Evolutionary conservation across 805 yeast genomes (phyloP).

Genomic region (Saturnispora zaruensis): DNA sequence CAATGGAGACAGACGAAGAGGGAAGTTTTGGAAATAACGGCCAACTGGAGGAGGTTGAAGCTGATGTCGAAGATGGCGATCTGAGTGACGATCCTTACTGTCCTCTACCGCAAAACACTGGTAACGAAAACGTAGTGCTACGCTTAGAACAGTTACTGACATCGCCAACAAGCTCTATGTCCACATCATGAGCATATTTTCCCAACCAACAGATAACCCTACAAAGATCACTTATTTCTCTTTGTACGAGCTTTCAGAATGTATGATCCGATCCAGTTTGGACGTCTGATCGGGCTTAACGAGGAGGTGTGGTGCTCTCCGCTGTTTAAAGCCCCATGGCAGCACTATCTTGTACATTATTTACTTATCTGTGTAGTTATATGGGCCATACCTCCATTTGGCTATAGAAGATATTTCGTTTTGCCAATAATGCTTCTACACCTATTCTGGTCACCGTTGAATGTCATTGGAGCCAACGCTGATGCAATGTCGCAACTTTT

Average conservation of each 20-base stretch:
- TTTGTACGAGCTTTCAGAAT: background rate
- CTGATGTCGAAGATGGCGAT: conserved; percentile 3
- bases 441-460: conserved; percentile 7
- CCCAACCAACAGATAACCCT: background rate
- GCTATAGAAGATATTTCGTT: background rate
- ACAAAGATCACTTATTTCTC: background rate
- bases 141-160: background rate
- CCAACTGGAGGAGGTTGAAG: conserved; percentile 24
- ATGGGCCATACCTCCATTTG: background rate
- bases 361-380: background rate
- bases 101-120: conserved; percentile 1
- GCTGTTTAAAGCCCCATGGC: conserved; percentile 4
- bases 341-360: conserved; percentile 3
- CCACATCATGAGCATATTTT: background rate
- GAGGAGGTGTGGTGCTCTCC: background rate
- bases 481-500: background rate
- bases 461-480: background rate
- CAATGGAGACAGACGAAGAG: conserved; percentile 14
- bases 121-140: background rate
- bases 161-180: background rate
- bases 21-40: conserved; percentile 17
- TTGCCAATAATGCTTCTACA: conserved; percentile 4
- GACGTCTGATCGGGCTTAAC: background rate
- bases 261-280: background rate
- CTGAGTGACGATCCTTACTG: background rate